These are phyloP conservation scores for Antarctomyces pellizariae DNA, from an alignment of 495 filamentous ascomycete species.

Conservation along the genomic window DNA sequence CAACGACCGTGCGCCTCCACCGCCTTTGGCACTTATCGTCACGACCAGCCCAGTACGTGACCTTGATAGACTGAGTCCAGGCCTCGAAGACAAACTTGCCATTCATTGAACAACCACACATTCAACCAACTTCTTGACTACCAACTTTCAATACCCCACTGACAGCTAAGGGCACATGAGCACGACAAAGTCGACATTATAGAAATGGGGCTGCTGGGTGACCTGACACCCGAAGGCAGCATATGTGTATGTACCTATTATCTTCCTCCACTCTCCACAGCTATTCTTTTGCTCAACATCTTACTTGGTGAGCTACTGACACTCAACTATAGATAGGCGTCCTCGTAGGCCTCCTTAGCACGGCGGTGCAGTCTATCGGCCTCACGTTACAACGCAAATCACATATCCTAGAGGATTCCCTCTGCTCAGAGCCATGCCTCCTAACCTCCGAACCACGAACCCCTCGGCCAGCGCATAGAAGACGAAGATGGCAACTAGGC, in stretches of 20 bases:
- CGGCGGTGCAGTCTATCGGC: constrained; percentile 81
- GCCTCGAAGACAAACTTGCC: too few relatives aligned
- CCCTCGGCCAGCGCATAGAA: constrained; percentile 65
- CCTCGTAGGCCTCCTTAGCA: constrained; percentile 76
- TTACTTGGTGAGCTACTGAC: constrained; percentile 8
- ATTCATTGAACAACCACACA: too few relatives aligned
- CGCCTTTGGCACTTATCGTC: too few relatives aligned
- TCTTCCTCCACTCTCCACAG: not conserved
- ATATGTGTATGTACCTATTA: constrained; percentile 40
- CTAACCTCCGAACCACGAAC: too few relatives aligned
- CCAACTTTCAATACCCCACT: too few relatives aligned
- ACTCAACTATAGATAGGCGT: constrained; percentile 47
- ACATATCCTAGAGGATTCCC: constrained; percentile 90
- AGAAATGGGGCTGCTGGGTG: constrained; percentile 65
- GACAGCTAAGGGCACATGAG: too few relatives aligned
- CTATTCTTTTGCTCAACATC: constrained; percentile 1
- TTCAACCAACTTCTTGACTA: too few relatives aligned
- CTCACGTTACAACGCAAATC: constrained; percentile 98
- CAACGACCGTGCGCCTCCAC: too few relatives aligned
- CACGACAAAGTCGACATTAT: too few relatives aligned
- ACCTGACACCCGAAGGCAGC: constrained; percentile 66
- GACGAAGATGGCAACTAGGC: constrained; percentile 90
- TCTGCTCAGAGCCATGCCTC: too few relatives aligned
- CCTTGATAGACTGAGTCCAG: too few relatives aligned
- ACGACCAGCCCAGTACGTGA: too few relatives aligned